phyloP scores from a whole-genome alignment of 768 basidiomycete genomes.

The Grammothele lineata region DNA sequence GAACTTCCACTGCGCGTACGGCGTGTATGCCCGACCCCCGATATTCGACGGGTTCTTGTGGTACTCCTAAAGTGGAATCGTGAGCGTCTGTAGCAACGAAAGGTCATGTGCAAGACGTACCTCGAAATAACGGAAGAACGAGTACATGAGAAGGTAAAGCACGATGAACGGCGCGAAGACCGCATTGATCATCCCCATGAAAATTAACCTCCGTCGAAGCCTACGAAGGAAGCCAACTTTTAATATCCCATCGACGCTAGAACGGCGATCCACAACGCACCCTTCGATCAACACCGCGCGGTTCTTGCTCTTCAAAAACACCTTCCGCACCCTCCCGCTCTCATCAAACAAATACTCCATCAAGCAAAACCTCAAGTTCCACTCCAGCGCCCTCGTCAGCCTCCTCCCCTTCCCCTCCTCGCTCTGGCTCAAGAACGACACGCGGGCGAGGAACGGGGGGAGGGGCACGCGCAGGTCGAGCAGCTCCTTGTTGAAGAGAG shows the following conservation, averaged over 20 bases:
- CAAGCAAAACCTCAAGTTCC: slow-evolving; percentile 95
- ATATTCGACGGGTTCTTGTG: slow-evolving; percentile 98
- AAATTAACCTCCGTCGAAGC: slow-evolving; percentile 80
- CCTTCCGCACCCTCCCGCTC: slow-evolving; percentile 86
- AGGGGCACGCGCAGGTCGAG: slow-evolving; percentile 84
- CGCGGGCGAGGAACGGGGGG: slow-evolving; percentile 51
- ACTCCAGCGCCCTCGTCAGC: slow-evolving; percentile 88
- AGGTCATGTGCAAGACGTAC: slow-evolving; percentile 26
- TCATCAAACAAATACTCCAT: slow-evolving; percentile 93
- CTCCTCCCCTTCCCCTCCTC: slow-evolving; percentile 69
- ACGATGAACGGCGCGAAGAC: slow-evolving; percentile 97
- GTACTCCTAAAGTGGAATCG: slow-evolving; percentile 74
- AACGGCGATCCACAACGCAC: slow-evolving; percentile 39
- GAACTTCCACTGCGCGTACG: slow-evolving; percentile 97
- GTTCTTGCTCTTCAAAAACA: slow-evolving; percentile 86
- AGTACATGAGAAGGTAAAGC: slow-evolving; percentile 93
- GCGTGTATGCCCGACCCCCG: slow-evolving; percentile 88
- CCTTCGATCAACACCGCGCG: slow-evolving; percentile 74
- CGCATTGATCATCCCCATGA: slow-evolving; percentile 96
- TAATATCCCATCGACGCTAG: slow-evolving; percentile 77
- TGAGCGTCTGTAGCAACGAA: not conserved
- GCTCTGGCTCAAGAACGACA: slow-evolving; percentile 28
- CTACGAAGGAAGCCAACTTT: slow-evolving; percentile 45
- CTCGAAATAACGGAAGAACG: slow-evolving; percentile 99
- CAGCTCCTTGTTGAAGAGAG: slow-evolving; percentile 94